Conservation (phyloP, 2,329 filamentous ascomycete species). For the Trichoderma aggressivum region DNA sequence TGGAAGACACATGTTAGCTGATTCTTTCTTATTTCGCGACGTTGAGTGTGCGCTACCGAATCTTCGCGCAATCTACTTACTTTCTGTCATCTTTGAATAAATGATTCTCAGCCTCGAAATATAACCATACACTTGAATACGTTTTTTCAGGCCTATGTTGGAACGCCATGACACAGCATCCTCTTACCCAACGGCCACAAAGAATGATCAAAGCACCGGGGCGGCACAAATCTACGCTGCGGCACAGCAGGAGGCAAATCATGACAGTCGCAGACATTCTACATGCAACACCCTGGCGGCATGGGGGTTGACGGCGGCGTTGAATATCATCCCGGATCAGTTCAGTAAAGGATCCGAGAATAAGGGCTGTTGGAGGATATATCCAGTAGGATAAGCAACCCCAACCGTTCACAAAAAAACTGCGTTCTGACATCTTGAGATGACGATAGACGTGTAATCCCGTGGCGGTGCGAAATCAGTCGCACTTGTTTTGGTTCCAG, state of each 20-base stretch:
- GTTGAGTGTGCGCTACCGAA: neutral
- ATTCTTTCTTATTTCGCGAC: neutral
- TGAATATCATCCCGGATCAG: slow-evolving; percentile 4
- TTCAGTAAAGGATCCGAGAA: neutral
- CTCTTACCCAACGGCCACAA: neutral
- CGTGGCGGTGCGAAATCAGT: neutral
- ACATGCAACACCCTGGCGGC: slow-evolving; percentile 7
- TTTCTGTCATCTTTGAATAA: neutral
- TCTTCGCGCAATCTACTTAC: neutral
- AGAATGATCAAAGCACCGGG: neutral
- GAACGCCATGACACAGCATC: neutral
- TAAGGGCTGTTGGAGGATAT: slow-evolving; percentile 1
- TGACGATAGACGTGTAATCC: slow-evolving; percentile 6
- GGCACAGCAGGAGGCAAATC: neutral
- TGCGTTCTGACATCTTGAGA: neutral
- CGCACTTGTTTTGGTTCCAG: neutral
- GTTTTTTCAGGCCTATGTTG: neutral
- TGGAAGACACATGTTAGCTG: neutral
- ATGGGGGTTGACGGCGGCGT: slow-evolving; percentile 12
- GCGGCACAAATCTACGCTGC: neutral
- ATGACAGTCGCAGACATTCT: neutral
- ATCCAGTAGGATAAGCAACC: slow-evolving; percentile 1
- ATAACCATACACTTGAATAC: neutral
- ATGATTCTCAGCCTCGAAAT: neutral
- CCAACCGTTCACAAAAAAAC: neutral